These are phyloP conservation scores for Podospora pseudoanserina DNA, from an alignment of 495 filamentous ascomycete genomes.

Conservation along the genomic window DNA sequence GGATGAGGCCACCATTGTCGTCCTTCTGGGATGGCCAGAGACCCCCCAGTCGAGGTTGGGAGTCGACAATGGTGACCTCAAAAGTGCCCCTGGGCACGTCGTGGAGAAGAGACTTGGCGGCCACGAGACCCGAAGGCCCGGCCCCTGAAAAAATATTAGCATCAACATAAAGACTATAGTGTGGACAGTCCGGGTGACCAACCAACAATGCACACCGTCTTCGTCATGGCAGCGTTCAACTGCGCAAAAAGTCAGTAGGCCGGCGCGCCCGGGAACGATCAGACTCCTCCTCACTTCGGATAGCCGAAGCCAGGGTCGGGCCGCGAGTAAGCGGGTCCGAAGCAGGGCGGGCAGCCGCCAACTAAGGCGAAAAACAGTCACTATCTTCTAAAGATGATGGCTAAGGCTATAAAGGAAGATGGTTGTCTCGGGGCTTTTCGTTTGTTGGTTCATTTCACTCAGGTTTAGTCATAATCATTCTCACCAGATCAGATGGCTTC, in stretches of 20 bases:
- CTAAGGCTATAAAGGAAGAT: background rate
- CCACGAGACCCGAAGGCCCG: slow-evolving; percentile 76
- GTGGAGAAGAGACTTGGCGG: slow-evolving; percentile 74
- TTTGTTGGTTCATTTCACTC: background rate
- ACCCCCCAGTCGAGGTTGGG: slow-evolving; percentile 62
- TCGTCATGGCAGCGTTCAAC: slow-evolving; percentile 32
- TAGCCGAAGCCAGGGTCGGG: background rate
- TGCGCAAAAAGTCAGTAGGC: background rate
- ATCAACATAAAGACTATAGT: background rate
- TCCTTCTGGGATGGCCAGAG: slow-evolving; percentile 60
- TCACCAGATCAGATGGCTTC: too few species aligned
- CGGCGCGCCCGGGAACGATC: slow-evolving; percentile 7
- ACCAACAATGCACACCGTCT: slow-evolving; percentile 69
- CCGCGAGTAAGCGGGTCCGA: slow-evolving; percentile 11
- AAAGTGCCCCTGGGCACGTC: slow-evolving; percentile 55
- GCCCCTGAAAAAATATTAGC: slow-evolving; percentile 50
- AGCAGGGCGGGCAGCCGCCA: slow-evolving; percentile 8
- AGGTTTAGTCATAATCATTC: too few species aligned
- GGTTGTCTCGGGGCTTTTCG: background rate
- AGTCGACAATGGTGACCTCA: slow-evolving; percentile 68
- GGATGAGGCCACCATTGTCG: slow-evolving; percentile 48
- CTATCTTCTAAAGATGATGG: background rate
- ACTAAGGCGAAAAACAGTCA: background rate
- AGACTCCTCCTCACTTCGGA: background rate
- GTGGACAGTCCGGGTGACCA: slow-evolving; percentile 22